These are phyloP conservation scores for Cordyceps cicadae DNA, from an alignment of 2,329 filamentous ascomycete genomes.

Conservation along the genomic window DNA sequence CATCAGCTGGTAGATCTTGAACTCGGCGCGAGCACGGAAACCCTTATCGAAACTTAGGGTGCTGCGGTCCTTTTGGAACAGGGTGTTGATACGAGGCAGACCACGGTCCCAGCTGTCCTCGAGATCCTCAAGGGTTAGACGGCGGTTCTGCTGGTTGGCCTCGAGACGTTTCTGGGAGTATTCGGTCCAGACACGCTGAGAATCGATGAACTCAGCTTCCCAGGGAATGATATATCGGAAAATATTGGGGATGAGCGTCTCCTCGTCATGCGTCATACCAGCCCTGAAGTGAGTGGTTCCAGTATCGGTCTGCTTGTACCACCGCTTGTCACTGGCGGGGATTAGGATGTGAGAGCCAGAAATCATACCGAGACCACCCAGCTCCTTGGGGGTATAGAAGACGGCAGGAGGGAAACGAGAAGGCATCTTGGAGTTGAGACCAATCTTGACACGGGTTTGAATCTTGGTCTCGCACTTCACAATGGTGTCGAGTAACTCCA, in stretches of 20 bases:
- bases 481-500: constrained; percentile 89
- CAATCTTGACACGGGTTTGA: constrained; percentile 97
- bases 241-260: constrained; percentile 96
- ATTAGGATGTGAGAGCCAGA: constrained; percentile 97
- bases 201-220: constrained; percentile 99
- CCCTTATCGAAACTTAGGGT: constrained; percentile 98
- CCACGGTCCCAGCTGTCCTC: constrained; percentile 98
- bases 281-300: constrained; percentile 95
- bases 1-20: constrained; percentile 98
- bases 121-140: constrained; percentile 88
- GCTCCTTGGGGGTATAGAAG: constrained; percentile 96
- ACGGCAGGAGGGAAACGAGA: constrained; percentile 96
- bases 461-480: constrained; percentile 99
- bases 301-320: constrained; percentile 96
- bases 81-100: constrained; percentile 92
- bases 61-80: constrained; percentile 97
- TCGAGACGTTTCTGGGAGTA: constrained; percentile 97
- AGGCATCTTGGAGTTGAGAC: constrained; percentile 98
- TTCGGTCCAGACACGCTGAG: constrained; percentile 97
- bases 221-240: constrained; percentile 99
- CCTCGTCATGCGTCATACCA: constrained; percentile 97
- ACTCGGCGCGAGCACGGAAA: constrained; percentile 89
- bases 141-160: constrained; percentile 92
- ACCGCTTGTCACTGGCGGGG: constrained; percentile 93
- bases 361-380: constrained; percentile 97